These are phyloP conservation scores for Xylaria curta DNA, from an alignment of 495 filamentous ascomycete species.

Conservation along the genomic window DNA sequence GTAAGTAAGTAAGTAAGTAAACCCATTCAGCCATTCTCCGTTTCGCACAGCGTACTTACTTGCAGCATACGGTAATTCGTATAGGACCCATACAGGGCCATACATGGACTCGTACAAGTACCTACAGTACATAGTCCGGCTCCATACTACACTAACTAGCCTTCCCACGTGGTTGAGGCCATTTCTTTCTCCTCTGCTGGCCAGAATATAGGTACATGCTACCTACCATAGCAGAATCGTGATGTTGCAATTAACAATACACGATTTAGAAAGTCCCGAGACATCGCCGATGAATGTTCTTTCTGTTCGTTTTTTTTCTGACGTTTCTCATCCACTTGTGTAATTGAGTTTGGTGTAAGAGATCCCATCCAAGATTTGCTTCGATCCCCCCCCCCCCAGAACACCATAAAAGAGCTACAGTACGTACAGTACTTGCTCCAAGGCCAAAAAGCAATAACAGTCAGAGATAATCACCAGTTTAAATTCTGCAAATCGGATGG, in stretches of 20 bases:
- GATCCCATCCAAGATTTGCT: not conserved
- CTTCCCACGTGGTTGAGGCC: conserved; percentile 22
- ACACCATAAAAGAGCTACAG: conserved; percentile 3
- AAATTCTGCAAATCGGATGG: conserved; percentile 25
- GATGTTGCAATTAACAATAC: not conserved
- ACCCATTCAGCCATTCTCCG: conserved; percentile 17
- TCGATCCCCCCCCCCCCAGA: not conserved
- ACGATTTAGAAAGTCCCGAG: conserved; percentile 1
- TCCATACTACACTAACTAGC: conserved; percentile 16
- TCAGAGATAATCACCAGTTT: conserved; percentile 17
- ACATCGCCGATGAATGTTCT: conserved; percentile 4
- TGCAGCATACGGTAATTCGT: conserved; percentile 3
- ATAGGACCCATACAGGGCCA: not conserved
- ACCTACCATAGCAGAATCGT: not conserved
- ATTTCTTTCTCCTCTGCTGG: conserved; percentile 9
- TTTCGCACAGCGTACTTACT: conserved; percentile 27
- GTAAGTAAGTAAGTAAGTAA: no score
- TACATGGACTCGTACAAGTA: conserved; percentile 1
- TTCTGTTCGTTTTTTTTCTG: not conserved
- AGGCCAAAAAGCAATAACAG: conserved; percentile 15
- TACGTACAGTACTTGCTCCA: conserved; percentile 9
- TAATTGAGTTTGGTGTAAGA: not conserved
- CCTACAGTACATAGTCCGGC: conserved; percentile 5
- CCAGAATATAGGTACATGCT: not conserved
- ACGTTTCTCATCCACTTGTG: not conserved